These are phyloP conservation scores for Kentomonas sorsogonicus DNA, from an alignment of 208 protist species.

Conservation along the genomic window DNA sequence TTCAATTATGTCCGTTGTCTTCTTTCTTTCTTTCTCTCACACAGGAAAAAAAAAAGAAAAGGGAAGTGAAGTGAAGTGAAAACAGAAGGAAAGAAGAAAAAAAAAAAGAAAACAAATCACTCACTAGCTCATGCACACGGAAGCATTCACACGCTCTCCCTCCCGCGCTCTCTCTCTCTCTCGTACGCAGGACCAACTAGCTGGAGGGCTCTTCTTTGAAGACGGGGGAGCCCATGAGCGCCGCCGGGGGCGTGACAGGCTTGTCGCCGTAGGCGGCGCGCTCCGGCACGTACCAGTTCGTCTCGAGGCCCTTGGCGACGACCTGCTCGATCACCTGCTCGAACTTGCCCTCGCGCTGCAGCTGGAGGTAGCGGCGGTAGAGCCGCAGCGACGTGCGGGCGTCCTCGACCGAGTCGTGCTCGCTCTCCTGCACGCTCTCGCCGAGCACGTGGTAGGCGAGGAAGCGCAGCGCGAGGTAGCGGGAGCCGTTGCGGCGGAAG, in stretches of 20 bases:
- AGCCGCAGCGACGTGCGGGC: constrained; percentile 90
- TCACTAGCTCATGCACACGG: no score
- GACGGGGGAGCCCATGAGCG: constrained; percentile 49
- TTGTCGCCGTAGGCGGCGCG: no score
- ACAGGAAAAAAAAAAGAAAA: neutral
- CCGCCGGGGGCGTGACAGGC: constrained; percentile 30
- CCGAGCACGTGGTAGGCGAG: constrained; percentile 92
- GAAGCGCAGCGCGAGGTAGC: constrained; percentile 93
- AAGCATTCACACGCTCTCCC: no score
- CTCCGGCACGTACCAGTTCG: constrained; percentile 88
- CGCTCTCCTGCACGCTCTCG: constrained; percentile 92
- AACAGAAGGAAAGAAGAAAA: constrained; percentile 3
- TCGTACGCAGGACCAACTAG: no score
- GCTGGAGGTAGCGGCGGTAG: constrained; percentile 83
- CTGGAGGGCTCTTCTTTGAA: constrained; percentile 39
- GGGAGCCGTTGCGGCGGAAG: constrained; percentile 83
- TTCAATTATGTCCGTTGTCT: constrained; percentile 5
- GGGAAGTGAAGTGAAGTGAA: constrained; percentile 3
- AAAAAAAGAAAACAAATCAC: constrained; percentile 8
- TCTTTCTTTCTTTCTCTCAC: constrained; percentile 10
- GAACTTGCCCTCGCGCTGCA: constrained; percentile 70
- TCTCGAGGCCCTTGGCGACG: constrained; percentile 81
- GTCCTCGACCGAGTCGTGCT: constrained; percentile 96
- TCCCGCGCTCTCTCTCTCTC: no score
- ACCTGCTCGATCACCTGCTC: constrained; percentile 76